phyloP scores from a whole-genome alignment of 257 asterid species.

The Rauvolfia tetraphylla region DNA sequence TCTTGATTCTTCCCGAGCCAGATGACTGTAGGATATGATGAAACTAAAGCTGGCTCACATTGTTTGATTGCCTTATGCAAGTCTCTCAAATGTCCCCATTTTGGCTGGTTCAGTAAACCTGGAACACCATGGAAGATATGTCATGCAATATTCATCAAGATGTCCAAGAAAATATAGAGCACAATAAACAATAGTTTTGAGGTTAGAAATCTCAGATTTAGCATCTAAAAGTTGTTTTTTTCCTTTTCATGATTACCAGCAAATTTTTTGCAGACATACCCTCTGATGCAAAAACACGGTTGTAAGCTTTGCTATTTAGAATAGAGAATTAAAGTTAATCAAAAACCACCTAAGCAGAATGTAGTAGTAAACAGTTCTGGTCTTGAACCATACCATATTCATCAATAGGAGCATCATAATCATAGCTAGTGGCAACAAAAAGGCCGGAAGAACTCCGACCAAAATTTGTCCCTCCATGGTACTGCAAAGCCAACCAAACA shows the following conservation, averaged over 20 bases:
- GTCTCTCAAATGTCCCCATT: conserved; percentile 74
- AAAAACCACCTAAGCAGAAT: neutral
- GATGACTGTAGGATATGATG: conserved; percentile 73
- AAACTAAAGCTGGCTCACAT: conserved; percentile 79
- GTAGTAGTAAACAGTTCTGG: no score
- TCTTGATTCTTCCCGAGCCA: conserved; percentile 84
- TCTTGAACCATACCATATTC: conserved; percentile 63
- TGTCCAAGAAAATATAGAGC: neutral
- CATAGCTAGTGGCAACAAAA: conserved; percentile 82
- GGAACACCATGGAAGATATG: neutral
- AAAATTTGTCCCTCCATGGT: conserved; percentile 90
- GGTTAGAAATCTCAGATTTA: neutral
- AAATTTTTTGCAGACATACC: neutral
- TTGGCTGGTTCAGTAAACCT: conserved; percentile 78
- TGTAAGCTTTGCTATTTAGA: neutral
- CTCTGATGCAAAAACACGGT: neutral
- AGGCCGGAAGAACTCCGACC: conserved; percentile 80
- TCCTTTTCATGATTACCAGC: neutral
- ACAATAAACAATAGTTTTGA: neutral
- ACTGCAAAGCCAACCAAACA: conserved; percentile 38
- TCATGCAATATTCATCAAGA: neutral
- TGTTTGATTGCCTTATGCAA: conserved; percentile 87
- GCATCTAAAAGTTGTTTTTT: neutral
- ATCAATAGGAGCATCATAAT: conserved; percentile 86
- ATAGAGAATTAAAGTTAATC: neutral